phyloP scores from a whole-genome alignment of 768 basidiomycete species.

The Harrya chromipes region DNA sequence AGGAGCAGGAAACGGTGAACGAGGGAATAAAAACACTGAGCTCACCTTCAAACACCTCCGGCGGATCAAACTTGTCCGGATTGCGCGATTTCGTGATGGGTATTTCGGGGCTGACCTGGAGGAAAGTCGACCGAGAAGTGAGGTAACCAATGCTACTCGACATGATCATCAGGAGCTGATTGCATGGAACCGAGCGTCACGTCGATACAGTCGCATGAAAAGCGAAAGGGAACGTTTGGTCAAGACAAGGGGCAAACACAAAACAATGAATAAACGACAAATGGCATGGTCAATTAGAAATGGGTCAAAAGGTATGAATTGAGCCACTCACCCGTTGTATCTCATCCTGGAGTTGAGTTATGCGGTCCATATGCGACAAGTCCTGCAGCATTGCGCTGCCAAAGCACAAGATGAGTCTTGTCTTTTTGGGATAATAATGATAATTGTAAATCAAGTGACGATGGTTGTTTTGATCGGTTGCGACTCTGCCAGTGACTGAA shows the following conservation, averaged over 20 bases:
- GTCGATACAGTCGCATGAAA: no score
- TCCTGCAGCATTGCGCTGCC: slow-evolving; percentile 87
- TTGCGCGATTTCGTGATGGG: slow-evolving; percentile 83
- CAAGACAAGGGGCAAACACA: no score
- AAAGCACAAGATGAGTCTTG: slow-evolving; percentile 6
- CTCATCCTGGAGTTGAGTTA: slow-evolving; percentile 93
- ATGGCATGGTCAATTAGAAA: no score
- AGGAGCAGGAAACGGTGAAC: not conserved
- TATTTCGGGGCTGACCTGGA: slow-evolving; percentile 72
- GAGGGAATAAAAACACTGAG: not conserved
- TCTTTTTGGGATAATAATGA: slow-evolving; percentile 2
- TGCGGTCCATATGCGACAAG: slow-evolving; percentile 92
- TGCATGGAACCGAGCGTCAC: not conserved
- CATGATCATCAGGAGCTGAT: slow-evolving; percentile 84
- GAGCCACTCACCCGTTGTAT: slow-evolving; percentile 66
- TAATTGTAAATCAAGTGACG: no score
- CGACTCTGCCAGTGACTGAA: no score
- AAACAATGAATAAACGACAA: no score
- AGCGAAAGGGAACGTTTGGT: no score
- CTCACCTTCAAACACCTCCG: slow-evolving; percentile 74
- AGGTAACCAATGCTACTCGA: slow-evolving; percentile 79
- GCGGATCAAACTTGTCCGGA: slow-evolving; percentile 65
- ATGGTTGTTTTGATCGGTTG: no score
- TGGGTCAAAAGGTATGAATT: no score
- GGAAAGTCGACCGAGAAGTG: slow-evolving; percentile 69